These are phyloP conservation scores for Nakazawaea ambrosiae DNA, from an alignment of 805 yeast genomes.

Conservation along the genomic window DNA sequence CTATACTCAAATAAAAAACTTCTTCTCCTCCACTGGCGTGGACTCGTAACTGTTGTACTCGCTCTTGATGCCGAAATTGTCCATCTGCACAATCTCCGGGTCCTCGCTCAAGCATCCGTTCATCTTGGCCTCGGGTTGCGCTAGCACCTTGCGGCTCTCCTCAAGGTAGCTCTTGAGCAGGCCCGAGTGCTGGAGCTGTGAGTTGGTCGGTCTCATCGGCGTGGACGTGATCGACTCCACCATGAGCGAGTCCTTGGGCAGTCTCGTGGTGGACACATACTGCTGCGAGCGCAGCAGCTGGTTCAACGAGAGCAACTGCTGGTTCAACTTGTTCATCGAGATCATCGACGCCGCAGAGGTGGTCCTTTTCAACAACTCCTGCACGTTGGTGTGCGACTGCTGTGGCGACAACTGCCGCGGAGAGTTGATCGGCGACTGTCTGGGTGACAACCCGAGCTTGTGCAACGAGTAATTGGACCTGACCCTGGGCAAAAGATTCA, in stretches of 20 bases:
- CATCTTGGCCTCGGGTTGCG: constrained; percentile 1
- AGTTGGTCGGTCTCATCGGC: constrained; percentile 7
- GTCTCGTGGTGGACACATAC: background rate
- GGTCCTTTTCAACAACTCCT: constrained; percentile 5
- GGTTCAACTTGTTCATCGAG: constrained; percentile 9
- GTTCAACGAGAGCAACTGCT: background rate
- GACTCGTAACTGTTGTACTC: constrained; percentile 3
- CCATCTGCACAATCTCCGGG: constrained; percentile 5
- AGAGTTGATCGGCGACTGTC: constrained; percentile 10
- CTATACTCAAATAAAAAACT: constrained; percentile 2
- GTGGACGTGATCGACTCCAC: constrained; percentile 9
- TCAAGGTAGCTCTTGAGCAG: constrained; percentile 5
- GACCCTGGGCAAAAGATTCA: constrained; percentile 9
- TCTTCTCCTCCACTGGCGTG: constrained; percentile 3
- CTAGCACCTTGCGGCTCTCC: constrained; percentile 5
- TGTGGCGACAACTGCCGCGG: constrained; percentile 10
- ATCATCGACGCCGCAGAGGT: constrained; percentile 6
- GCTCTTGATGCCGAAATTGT: constrained; percentile 7
- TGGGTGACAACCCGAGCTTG: constrained; percentile 9
- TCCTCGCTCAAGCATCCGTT: constrained; percentile 6
- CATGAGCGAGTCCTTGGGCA: background rate
- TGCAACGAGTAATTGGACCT: constrained; percentile 11
- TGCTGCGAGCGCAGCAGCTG: constrained; percentile 1
- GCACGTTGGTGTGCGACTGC: constrained; percentile 8
- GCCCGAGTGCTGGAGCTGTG: constrained; percentile 1